Evolutionary conservation across 371 early-diverging fungal genomes (phyloP), one percentile per base, ranked within the genome.

Genomic region (Mucor plumbeus): DNA sequence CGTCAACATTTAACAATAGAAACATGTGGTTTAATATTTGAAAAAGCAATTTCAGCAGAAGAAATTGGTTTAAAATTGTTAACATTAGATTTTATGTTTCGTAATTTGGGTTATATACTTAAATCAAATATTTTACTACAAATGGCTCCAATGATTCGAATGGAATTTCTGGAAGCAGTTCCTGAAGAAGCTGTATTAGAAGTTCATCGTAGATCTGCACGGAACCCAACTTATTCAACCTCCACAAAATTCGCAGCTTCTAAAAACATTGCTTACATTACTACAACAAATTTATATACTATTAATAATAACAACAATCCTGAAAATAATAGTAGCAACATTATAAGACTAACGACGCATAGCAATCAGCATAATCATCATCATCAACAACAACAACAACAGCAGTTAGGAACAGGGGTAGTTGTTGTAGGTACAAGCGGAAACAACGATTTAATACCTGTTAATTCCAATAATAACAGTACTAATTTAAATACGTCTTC

Each of bases 41-140:
- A 88, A 67, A 85, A 85, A 53, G 85, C 88, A 0, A 83, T 85
- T 50, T 63, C 78, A 39, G 79, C 86, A 5, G 85, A 86, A 60
- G 88, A 88, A 56, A 65, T 68, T 41, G 88, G 88, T 15, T 69
- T 88, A 21, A 86, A 85, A 62, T 69, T 75, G 48, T 68, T 88
- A 15, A 72, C 83, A 0, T 75, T 86, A 14, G 85, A 88, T 44
- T 88, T 78, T 56, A 88, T 88, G 73, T 86, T 86, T 64, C 70
- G 73, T 31, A 72, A 88, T 39, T 81, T 79, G 59, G 88, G 88
- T 4, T 76, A 82, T 1, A 77, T 88, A 0, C 69, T 88, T 50
- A 88, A 86, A 63, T 76, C 83, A 11, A 75, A 86, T 55, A 76
- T 80, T 6, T 65, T 86, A 61, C 44, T 78, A 31, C 73, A 83